Evolutionary conservation across 2,329 filamentous ascomycete species (phyloP).

Genomic region (Calycina marina): DNA sequence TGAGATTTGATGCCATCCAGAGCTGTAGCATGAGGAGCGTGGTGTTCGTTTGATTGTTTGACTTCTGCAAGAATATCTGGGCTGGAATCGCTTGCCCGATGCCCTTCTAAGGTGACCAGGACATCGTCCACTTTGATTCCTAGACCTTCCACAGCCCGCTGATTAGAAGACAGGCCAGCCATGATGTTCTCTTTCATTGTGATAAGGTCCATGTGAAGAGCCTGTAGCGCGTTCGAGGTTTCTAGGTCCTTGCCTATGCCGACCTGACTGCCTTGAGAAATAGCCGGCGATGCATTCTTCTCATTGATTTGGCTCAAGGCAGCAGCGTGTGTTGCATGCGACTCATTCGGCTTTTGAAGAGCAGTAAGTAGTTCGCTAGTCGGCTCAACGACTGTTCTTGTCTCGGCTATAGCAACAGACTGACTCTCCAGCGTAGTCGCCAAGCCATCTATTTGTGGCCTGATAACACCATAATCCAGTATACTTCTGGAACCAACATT

Average conservation of each 20-base stretch:
- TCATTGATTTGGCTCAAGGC: constrained; percentile 9
- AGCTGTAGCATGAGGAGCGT: constrained; percentile 6
- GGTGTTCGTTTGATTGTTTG: constrained; percentile 7
- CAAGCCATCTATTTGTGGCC: constrained; percentile 11
- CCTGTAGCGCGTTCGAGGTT: constrained; percentile 5
- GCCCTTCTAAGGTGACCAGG: constrained; percentile 12
- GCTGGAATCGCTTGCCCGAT: constrained; percentile 9
- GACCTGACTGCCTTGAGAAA: neutral
- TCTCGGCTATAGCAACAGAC: constrained; percentile 8
- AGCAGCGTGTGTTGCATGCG: constrained; percentile 13
- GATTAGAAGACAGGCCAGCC: constrained; percentile 10
- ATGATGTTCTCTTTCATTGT: constrained; percentile 14
- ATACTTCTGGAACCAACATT: constrained; percentile 6
- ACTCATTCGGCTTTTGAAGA: constrained; percentile 17
- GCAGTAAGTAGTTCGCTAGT: constrained; percentile 15
- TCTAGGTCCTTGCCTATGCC: neutral
- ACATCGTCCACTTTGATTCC: constrained; percentile 14
- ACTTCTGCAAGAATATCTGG: constrained; percentile 7
- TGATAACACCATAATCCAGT: constrained; percentile 8
- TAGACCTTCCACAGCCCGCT: constrained; percentile 10
- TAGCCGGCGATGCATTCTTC: neutral
- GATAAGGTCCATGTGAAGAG: constrained; percentile 9
- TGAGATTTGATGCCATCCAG: constrained; percentile 6
- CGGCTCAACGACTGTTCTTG: constrained; percentile 7
- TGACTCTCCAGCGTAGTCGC: constrained; percentile 13